These are phyloP conservation scores for Alternaria sp. DNA, from an alignment of 2,329 filamentous ascomycete genomes.

Conservation along the genomic window DNA sequence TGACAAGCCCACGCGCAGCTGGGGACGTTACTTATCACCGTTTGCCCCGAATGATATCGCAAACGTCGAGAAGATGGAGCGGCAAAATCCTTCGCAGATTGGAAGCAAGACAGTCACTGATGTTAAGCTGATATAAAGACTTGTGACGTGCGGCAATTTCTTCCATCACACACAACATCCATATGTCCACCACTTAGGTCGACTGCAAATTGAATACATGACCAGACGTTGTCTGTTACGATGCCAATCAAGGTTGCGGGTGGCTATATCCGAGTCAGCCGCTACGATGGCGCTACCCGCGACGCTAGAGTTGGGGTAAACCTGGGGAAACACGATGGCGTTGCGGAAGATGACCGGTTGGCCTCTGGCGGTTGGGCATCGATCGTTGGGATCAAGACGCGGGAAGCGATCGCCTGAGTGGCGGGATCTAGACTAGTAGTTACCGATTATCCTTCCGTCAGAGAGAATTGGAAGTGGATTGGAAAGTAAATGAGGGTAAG, in stretches of 20 bases:
- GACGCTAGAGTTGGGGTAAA: not conserved
- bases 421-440: not conserved
- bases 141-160: not conserved
- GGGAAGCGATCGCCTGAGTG: not conserved
- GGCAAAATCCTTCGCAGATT: not conserved
- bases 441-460: not conserved
- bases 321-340: not conserved
- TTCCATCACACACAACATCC: not conserved
- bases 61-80: not conserved
- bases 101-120: not conserved
- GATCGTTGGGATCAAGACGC: not conserved
- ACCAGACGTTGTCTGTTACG: not conserved
- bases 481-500: not conserved
- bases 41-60: accelerated
- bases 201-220: not conserved
- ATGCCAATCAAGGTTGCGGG: not conserved
- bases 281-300: not conserved
- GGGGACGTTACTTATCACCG: not conserved
- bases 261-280: not conserved
- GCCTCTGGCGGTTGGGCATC: not conserved
- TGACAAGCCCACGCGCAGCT: not conserved
- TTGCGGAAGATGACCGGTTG: not conserved
- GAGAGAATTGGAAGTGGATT: not conserved
- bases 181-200: not conserved
- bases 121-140: not conserved